Conservation (phyloP, 2,329 filamentous ascomycete species). For the Penicillium sp. region DNA sequence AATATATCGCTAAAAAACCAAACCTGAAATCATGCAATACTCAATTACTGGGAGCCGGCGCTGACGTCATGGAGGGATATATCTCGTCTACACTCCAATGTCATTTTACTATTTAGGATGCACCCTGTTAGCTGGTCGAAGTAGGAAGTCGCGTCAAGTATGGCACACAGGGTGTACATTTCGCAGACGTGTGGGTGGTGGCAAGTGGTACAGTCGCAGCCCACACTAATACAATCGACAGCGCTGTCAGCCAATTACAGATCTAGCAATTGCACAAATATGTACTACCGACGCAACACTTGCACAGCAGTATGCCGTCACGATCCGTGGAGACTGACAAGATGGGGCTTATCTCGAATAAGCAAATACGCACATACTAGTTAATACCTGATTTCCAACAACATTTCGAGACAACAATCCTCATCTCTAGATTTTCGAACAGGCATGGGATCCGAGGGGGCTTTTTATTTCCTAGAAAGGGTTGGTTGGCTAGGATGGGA, state of each 20-base stretch:
- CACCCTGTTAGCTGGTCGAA: no score
- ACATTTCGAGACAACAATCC: constrained; percentile 39
- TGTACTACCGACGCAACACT: no score
- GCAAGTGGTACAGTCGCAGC: no score
- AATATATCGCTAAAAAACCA: background rate
- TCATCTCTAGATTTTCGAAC: constrained; percentile 30
- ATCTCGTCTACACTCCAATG: no score
- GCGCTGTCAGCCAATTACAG: no score
- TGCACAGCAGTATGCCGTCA: no score
- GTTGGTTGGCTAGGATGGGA: constrained; percentile 29
- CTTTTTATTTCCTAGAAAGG: constrained; percentile 27
- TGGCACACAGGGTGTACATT: constrained; percentile 2
- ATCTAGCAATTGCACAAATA: no score
- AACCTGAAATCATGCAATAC: background rate
- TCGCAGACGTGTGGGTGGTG: background rate
- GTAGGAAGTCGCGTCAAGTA: background rate
- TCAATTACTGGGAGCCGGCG: background rate
- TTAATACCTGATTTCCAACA: constrained; percentile 34
- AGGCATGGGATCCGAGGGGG: constrained; percentile 31
- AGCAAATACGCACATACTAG: constrained; percentile 20
- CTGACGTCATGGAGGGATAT: no score
- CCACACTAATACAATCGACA: no score
- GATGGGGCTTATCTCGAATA: constrained; percentile 38
- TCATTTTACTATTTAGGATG: no score
- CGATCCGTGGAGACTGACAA: constrained; percentile 19